These are phyloP conservation scores for Ananas comosus DNA, from an alignment of 176 grass and related monocot species.

Conservation along the genomic window DNA sequence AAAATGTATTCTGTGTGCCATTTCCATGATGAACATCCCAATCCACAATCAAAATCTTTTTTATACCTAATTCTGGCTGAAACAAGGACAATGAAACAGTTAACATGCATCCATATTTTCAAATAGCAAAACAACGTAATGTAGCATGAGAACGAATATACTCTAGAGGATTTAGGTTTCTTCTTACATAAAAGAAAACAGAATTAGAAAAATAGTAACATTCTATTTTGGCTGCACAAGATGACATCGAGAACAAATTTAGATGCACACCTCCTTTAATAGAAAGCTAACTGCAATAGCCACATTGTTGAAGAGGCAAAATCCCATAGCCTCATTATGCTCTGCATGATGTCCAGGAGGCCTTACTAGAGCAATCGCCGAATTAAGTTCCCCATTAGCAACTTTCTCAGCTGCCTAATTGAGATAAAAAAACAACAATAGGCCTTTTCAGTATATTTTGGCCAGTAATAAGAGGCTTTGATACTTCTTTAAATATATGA, in stretches of 20 bases:
- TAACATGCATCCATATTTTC: conserved; percentile 11
- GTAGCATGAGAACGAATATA: background rate
- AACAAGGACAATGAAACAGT: conserved; percentile 13
- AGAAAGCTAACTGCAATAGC: conserved; percentile 79
- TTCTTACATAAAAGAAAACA: conserved; percentile 4
- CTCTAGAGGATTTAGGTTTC: too few species aligned
- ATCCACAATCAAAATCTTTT: conserved; percentile 92
- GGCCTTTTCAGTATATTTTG: background rate
- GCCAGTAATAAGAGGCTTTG: background rate
- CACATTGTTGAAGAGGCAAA: conserved; percentile 97
- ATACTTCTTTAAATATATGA: background rate
- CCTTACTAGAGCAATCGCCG: conserved; percentile 83
- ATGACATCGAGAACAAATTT: conserved; percentile 10
- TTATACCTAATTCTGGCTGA: conserved; percentile 87
- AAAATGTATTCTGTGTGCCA: conserved; percentile 91
- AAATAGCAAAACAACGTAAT: background rate
- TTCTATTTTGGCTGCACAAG: conserved; percentile 3
- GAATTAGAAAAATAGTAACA: background rate
- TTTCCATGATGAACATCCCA: conserved; percentile 99
- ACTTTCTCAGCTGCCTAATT: conserved; percentile 89
- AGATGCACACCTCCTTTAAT: conserved; percentile 59
- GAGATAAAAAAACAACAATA: background rate
- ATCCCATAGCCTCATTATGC: conserved; percentile 81
- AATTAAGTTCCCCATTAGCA: conserved; percentile 60
- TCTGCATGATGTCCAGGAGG: conserved; percentile 98